A percentile compares a stretch with the other conserved stretches of the same genome.
Conservation (phyloP, 1,284 basidiomycete genomes). For the Rhodotorula sp. region DNA sequence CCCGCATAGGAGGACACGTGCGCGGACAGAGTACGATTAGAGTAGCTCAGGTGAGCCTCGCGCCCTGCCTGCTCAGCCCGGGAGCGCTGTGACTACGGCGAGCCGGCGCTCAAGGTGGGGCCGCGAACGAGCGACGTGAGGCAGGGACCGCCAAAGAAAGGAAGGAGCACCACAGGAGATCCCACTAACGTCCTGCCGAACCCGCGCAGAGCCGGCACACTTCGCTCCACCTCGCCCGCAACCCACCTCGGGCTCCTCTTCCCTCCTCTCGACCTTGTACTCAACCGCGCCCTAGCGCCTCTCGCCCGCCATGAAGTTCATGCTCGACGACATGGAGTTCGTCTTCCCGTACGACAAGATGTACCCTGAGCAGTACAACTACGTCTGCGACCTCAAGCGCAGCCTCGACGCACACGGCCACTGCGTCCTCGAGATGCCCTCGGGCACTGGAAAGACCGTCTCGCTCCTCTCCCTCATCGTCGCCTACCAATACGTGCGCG, state of each 20-base stretch:
- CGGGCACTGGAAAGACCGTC: conserved; percentile 98
- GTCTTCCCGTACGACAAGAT: conserved; percentile 64
- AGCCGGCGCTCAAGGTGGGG: too few species aligned
- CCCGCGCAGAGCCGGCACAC: too few species aligned
- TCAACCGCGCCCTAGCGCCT: background rate
- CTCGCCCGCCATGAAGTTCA: conserved; percentile 77
- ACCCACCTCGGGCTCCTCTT: background rate
- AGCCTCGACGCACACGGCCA: conserved; percentile 96
- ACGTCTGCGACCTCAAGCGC: conserved; percentile 97
- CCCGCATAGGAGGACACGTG: too few species aligned
- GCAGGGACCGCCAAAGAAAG: too few species aligned
- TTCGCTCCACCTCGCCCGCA: too few species aligned
- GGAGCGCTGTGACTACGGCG: too few species aligned
- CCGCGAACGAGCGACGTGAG: too few species aligned
- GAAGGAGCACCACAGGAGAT: too few species aligned
- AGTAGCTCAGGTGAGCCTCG: too few species aligned
- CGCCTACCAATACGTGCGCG: conserved; percentile 87
- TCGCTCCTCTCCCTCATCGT: conserved; percentile 94
- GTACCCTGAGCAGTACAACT: conserved; percentile 85
- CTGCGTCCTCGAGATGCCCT: conserved; percentile 99
- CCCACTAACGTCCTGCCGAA: too few species aligned
- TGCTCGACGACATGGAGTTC: conserved; percentile 82
- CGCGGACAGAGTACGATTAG: too few species aligned
- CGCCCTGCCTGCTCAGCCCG: too few species aligned
- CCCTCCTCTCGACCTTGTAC: background rate